phyloP scores from a whole-genome alignment of 2,329 filamentous ascomycete genomes.

The Bipolaris bicolor region DNA sequence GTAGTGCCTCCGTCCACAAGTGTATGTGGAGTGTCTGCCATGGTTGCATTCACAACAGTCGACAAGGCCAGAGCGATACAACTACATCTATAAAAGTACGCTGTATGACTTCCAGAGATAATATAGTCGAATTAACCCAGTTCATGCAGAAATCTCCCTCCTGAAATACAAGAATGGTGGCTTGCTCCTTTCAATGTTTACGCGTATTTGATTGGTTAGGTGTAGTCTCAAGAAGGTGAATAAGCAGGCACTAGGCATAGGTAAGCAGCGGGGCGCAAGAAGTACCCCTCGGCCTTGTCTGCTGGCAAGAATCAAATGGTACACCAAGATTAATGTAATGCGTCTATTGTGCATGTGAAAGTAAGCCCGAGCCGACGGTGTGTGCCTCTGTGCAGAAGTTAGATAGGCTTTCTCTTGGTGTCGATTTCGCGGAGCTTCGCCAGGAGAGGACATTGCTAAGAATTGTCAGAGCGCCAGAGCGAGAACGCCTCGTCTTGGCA shows the following conservation, averaged over 20 bases:
- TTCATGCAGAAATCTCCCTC: background rate
- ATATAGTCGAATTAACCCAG: background rate
- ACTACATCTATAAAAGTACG: background rate
- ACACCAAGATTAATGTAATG: background rate
- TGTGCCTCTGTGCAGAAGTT: background rate
- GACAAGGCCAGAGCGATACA: background rate
- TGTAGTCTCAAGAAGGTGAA: slow-evolving; percentile 6
- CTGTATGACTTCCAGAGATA: too few relatives aligned
- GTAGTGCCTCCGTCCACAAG: slow-evolving; percentile 7
- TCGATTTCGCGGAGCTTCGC: background rate
- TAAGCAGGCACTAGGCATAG: slow-evolving; percentile 11
- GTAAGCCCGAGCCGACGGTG: background rate
- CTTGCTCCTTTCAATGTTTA: slow-evolving; percentile 6
- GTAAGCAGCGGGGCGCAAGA: slow-evolving; percentile 8
- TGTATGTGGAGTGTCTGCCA: slow-evolving; percentile 15
- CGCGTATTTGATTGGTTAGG: slow-evolving; percentile 8
- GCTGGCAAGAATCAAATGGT: background rate
- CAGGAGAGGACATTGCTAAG: background rate
- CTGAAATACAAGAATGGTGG: background rate
- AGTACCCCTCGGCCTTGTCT: background rate
- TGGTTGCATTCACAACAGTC: background rate
- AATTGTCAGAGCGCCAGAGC: background rate
- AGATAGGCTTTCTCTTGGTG: background rate
- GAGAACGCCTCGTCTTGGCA: background rate
- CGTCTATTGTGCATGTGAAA: background rate